Evolutionary conservation across 768 basidiomycete species (phyloP).

Genomic region (Lyophyllum decastes): DNA sequence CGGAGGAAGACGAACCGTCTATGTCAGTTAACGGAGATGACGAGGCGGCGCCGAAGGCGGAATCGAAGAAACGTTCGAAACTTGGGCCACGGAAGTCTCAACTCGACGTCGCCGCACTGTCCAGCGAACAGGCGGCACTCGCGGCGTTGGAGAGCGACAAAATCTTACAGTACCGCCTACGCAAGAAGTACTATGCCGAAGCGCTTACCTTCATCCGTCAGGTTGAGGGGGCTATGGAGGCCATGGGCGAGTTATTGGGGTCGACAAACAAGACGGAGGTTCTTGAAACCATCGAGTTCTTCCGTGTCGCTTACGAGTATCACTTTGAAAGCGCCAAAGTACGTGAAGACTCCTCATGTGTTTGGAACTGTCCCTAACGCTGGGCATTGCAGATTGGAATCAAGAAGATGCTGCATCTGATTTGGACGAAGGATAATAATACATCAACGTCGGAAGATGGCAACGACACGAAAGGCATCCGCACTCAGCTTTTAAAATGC

Average conservation of each 20-base stretch:
- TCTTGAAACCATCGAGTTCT: conserved; percentile 87
- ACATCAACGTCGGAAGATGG: conserved; percentile 65
- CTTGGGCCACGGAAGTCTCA: conserved; percentile 67
- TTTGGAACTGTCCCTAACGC: conserved; percentile 4
- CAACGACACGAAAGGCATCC: conserved; percentile 83
- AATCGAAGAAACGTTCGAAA: conserved; percentile 43
- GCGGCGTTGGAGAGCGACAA: conserved; percentile 69
- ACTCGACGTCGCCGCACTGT: conserved; percentile 66
- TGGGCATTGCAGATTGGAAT: conserved; percentile 65
- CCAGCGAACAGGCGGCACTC: conserved; percentile 70
- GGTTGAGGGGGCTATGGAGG: conserved; percentile 64
- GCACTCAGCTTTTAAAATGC: conserved; percentile 84
- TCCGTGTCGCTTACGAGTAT: conserved; percentile 80
- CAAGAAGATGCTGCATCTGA: conserved; percentile 94
- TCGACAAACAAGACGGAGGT: conserved; percentile 86
- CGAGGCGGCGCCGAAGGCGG: conserved; percentile 36
- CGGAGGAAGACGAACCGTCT: conserved; percentile 25
- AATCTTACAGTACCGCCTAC: conserved; percentile 64
- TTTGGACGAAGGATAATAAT: conserved; percentile 94
- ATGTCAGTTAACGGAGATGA: conserved; percentile 44
- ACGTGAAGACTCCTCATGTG: neutral
- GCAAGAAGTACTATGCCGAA: conserved; percentile 86
- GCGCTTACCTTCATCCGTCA: conserved; percentile 77
- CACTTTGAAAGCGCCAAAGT: conserved; percentile 80
- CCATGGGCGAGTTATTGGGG: conserved; percentile 76